Conservation (phyloP, 495 filamentous ascomycete species). For the Xylaria grammica region DNA sequence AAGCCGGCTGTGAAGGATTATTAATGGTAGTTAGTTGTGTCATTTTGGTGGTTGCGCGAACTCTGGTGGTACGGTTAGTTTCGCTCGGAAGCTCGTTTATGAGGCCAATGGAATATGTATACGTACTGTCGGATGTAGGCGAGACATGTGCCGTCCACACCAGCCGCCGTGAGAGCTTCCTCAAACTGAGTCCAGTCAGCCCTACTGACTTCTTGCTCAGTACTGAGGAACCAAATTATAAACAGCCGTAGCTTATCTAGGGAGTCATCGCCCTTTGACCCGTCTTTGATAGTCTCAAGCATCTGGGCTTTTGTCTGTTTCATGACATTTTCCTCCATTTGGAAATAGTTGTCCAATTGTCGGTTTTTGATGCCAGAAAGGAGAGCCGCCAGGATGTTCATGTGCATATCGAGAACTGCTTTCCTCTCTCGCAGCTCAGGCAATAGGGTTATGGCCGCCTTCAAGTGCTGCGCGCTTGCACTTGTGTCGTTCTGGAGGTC, state of each 20-base stretch:
- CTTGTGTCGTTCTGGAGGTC: conserved; percentile 89
- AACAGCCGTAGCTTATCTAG: conserved; percentile 91
- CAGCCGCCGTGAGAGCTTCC: conserved; percentile 76
- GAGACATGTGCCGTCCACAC: conserved; percentile 74
- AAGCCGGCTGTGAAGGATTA: conserved; percentile 65
- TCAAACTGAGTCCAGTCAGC: conserved; percentile 87
- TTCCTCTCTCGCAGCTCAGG: conserved; percentile 94
- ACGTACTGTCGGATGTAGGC: conserved; percentile 82
- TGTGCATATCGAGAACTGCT: conserved; percentile 93
- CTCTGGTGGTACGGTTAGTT: conserved; percentile 58
- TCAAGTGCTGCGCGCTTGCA: conserved; percentile 89
- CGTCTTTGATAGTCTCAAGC: conserved; percentile 82
- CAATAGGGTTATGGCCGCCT: conserved; percentile 89
- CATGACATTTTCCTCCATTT: conserved; percentile 91
- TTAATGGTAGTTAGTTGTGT: conserved; percentile 89
- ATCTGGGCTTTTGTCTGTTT: conserved; percentile 93
- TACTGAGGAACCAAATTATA: conserved; percentile 97
- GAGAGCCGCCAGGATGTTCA: conserved; percentile 92
- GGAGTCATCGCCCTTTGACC: conserved; percentile 80
- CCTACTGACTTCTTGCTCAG: conserved; percentile 83
- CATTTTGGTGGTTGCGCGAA: conserved; percentile 96
- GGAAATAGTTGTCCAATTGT: conserved; percentile 94
- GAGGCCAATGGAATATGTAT: conserved; percentile 2
- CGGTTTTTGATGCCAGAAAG: conserved; percentile 91
- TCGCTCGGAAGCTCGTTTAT: background rate